These are phyloP conservation scores for Ocimum tenuiflorum DNA, from an alignment of 257 asterid genomes.

Conservation along the genomic window DNA sequence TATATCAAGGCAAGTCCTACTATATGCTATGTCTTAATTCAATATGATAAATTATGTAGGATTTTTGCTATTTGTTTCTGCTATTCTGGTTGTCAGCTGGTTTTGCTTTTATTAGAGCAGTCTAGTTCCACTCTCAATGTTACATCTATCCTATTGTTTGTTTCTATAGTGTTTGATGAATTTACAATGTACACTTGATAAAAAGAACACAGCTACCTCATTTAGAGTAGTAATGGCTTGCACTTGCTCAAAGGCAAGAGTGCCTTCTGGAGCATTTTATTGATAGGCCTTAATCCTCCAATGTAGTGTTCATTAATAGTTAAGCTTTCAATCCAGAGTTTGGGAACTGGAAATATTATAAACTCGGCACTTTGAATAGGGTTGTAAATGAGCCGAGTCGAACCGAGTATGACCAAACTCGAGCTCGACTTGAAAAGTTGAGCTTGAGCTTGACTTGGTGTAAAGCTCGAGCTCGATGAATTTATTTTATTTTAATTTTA, in stretches of 20 bases:
- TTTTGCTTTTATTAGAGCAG: background rate
- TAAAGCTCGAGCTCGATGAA: too few species aligned
- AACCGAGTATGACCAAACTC: too few species aligned
- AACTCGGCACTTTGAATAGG: background rate
- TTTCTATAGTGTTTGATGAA: background rate
- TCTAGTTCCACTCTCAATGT: background rate
- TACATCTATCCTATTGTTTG: background rate
- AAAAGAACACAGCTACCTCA: background rate
- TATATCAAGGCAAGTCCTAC: conserved; percentile 60
- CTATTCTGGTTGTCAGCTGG: background rate
- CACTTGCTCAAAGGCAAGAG: background rate
- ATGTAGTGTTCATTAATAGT: background rate
- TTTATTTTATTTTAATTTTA: too few species aligned
- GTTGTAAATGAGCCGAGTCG: too few species aligned
- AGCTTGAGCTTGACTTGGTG: too few species aligned
- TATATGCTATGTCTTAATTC: background rate
- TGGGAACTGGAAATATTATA: background rate
- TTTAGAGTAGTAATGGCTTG: background rate
- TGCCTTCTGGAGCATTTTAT: background rate
- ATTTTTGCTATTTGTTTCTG: background rate
- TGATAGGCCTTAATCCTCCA: background rate
- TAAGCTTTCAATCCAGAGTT: background rate
- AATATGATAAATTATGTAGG: background rate
- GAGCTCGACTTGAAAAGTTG: too few species aligned
- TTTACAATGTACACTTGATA: background rate